These are phyloP conservation scores for Heterobasidion parviporum DNA, from an alignment of 1,284 basidiomycete species.

Conservation along the genomic window DNA sequence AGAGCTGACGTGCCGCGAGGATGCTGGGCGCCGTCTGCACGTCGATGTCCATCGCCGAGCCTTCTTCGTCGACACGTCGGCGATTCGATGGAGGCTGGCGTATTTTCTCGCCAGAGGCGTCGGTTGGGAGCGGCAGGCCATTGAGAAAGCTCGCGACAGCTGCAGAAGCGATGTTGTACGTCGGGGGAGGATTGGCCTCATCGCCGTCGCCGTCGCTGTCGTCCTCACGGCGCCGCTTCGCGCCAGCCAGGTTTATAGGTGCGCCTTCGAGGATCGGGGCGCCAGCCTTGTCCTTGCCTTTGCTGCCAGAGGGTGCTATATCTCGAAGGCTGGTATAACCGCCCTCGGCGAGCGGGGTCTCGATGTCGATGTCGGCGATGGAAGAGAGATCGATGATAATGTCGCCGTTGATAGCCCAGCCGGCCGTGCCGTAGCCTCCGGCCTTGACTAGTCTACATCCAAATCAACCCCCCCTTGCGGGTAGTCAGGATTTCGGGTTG, in stretches of 20 bases:
- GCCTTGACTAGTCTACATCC: slow-evolving; percentile 46
- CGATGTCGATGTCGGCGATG: slow-evolving; percentile 60
- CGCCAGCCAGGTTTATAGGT: not conserved
- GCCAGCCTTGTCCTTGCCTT: slow-evolving; percentile 38
- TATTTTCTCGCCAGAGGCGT: slow-evolving; percentile 17
- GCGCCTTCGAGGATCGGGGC: not conserved
- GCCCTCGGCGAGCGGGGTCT: slow-evolving; percentile 35
- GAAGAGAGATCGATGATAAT: slow-evolving; percentile 73
- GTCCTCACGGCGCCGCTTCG: slow-evolving; percentile 49
- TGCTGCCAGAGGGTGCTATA: slow-evolving; percentile 39
- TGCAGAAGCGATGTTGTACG: slow-evolving; percentile 44
- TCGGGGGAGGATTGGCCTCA: not conserved
- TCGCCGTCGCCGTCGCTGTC: slow-evolving; percentile 23
- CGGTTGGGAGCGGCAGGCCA: slow-evolving; percentile 26
- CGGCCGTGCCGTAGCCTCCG: slow-evolving; percentile 83
- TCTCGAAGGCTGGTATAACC: slow-evolving; percentile 51
- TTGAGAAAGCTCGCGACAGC: slow-evolving; percentile 48
- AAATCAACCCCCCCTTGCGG: too few relatives aligned
- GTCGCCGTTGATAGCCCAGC: slow-evolving; percentile 81
- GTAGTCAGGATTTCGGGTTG: too few relatives aligned
- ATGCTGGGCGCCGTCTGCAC: not conserved
- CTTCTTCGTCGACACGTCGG: slow-evolving; percentile 28
- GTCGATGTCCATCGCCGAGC: not conserved
- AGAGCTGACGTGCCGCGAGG: slow-evolving; percentile 4
- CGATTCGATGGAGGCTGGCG: slow-evolving; percentile 32